Conservation (phyloP, 2,329 filamentous ascomycete genomes). For the Cladophialophora carrionii region DNA sequence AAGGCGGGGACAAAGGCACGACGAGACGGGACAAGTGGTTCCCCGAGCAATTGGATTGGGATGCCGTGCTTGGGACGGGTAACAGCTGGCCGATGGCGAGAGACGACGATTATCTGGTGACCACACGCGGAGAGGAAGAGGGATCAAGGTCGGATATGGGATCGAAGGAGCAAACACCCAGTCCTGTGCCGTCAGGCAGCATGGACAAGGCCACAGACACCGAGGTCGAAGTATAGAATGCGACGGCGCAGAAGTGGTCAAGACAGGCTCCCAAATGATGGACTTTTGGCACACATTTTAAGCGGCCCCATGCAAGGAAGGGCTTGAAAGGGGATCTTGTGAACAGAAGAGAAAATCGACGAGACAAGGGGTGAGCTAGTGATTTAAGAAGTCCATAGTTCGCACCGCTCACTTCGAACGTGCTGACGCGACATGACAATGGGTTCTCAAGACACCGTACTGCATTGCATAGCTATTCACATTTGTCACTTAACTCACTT, state of each 20-base stretch:
- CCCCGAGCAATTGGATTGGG: conserved; percentile 61
- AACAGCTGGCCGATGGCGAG: conserved; percentile 46
- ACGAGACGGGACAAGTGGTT: conserved; percentile 77
- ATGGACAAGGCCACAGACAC: conserved; percentile 1
- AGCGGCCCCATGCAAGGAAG: neutral
- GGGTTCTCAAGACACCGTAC: neutral
- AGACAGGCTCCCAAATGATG: neutral
- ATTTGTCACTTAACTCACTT: too few relatives aligned
- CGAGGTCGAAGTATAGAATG: conserved; percentile 6
- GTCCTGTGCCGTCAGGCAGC: neutral
- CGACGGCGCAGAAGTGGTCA: neutral
- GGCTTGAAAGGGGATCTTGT: neutral
- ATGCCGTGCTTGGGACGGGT: conserved; percentile 68
- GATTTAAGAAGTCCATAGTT: neutral
- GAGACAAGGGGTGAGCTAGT: neutral
- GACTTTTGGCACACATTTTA: neutral
- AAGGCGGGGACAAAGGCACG: conserved; percentile 69
- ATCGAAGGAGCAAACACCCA: conserved; percentile 1
- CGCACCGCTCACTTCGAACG: neutral
- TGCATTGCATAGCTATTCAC: neutral
- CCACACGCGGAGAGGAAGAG: neutral
- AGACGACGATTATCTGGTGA: neutral
- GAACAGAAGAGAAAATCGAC: neutral
- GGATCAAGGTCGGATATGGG: neutral
- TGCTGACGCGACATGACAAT: neutral